Evolutionary conservation across 371 early-diverging fungal species (phyloP).

Genomic region (Smittium culicis): DNA sequence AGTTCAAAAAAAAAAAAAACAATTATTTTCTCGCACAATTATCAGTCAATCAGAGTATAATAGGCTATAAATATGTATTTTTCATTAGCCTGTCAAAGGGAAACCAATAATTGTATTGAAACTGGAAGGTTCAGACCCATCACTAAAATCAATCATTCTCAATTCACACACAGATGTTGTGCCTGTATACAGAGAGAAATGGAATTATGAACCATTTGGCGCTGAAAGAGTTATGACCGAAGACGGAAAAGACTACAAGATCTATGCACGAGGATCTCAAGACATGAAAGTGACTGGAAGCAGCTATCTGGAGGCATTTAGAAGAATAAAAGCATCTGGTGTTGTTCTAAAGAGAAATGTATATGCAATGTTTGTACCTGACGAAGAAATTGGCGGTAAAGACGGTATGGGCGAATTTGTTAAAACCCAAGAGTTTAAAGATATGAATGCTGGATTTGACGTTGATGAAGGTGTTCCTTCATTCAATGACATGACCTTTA

Average conservation of each 20-base stretch:
- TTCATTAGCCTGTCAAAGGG: slow-evolving; percentile 31
- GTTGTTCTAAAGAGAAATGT: slow-evolving; percentile 43
- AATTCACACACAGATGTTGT: slow-evolving; percentile 78
- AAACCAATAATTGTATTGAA: slow-evolving; percentile 60
- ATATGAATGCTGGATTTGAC: slow-evolving; percentile 54
- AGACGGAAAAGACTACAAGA: slow-evolving; percentile 40
- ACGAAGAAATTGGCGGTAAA: slow-evolving; percentile 67
- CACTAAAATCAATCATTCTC: slow-evolving; percentile 42
- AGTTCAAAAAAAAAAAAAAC: too few relatives aligned
- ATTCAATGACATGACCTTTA: slow-evolving; percentile 38
- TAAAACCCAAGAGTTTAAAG: slow-evolving; percentile 41
- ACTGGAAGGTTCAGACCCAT: slow-evolving; percentile 40
- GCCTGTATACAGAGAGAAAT: slow-evolving; percentile 44
- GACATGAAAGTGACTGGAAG: slow-evolving; percentile 75
- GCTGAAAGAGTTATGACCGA: slow-evolving; percentile 39
- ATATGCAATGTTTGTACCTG: slow-evolving; percentile 57
- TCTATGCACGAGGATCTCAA: slow-evolving; percentile 64
- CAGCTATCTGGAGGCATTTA: slow-evolving; percentile 54
- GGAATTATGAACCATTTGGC: slow-evolving; percentile 58
- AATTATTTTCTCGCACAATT: too few relatives aligned
- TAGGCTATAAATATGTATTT: background rate
- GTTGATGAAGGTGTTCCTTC: slow-evolving; percentile 64
- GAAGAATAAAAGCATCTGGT: slow-evolving; percentile 38
- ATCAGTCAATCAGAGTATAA: too few relatives aligned
- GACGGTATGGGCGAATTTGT: slow-evolving; percentile 56